Base-by-base conservation (phyloP, 2,329 filamentous ascomycete genomes). In the Westerdykella ornata region DNA sequence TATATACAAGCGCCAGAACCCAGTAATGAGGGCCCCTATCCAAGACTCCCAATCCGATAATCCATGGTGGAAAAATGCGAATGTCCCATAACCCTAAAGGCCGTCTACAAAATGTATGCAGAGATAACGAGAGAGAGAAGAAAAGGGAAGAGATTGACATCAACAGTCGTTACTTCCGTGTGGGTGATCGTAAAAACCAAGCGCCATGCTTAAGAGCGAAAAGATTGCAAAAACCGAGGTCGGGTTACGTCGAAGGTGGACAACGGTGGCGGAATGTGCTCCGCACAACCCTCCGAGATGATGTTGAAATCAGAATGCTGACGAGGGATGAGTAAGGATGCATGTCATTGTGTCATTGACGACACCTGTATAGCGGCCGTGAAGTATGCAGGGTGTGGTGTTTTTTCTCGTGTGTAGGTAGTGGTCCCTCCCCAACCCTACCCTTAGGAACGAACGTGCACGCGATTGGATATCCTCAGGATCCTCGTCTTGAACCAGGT, bases 401-500 rank as follows among this genome's bases (percentile, higher is more conserved):
- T 26, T 22, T 5, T 22, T 22, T 22, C 20, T 26, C 12, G 22
- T 11, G 3, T n/a, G n/a, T n/a, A n/a, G n/a, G n/a, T n/a, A n/a
- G n/a, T n/a, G n/a, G n/a, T n/a, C n/a, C n/a, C n/a, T n/a, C n/a
- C 13, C 33, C 18, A 12, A 15, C 18, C 29, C 36, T 35, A 31
- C 44, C 37, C 19, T 44, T 33, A 46, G 14, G 40, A 39, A 29
- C 35, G 31, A 18, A 49, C 31, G 40, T 54, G 51, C 39, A 56
- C 18, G 16, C 36, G 43, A 18, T 53, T 53, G 17, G 56, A 56
- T 38, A 76, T 67, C 48, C 75, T 73, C 48, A 78, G 69, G 42
- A 78, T 57, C 43, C 75, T 66, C 22, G 75, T 78, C 53, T 72
- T 70, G 45, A 77, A 64, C 76, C 76, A 79, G 1, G 75, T 75